phyloP scores from a whole-genome alignment of 176 grass and related monocot species.

The Elaeis guineensis region DNA sequence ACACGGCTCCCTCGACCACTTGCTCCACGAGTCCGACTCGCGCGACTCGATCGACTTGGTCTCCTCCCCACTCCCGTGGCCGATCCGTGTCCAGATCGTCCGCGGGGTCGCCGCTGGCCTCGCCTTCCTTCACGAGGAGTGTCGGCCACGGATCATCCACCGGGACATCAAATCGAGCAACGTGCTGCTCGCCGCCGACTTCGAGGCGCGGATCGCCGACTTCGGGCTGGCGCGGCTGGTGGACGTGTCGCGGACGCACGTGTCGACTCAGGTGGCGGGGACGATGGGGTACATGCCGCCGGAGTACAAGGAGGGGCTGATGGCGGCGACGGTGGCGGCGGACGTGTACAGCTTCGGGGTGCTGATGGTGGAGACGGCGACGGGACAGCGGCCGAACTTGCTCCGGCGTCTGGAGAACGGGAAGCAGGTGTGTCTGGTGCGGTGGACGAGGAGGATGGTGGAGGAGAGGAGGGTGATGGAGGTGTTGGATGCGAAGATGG shows the following conservation, averaged over 20 bases:
- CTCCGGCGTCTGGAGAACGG: conserved; percentile 16
- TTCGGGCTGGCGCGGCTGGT: conserved; percentile 64
- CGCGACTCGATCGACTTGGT: not conserved
- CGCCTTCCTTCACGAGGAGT: conserved; percentile 67
- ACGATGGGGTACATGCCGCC: conserved; percentile 89
- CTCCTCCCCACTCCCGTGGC: conserved; percentile 26
- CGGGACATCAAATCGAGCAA: conserved; percentile 88
- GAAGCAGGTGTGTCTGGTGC: conserved; percentile 33
- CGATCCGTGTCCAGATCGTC: conserved; percentile 35
- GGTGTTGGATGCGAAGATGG: conserved; percentile 40
- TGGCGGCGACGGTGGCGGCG: conserved; percentile 28
- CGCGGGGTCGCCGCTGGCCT: conserved; percentile 53
- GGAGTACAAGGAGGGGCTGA: conserved; percentile 36
- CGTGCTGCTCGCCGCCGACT: conserved; percentile 58
- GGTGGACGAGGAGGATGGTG: conserved; percentile 45
- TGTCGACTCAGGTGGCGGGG: conserved; percentile 69
- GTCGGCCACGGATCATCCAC: conserved; percentile 53
- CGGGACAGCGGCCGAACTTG: conserved; percentile 51
- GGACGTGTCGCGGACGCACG: conserved; percentile 39
- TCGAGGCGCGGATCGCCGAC: conserved; percentile 66
- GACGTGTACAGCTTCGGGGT: conserved; percentile 87
- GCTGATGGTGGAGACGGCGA: conserved; percentile 51
- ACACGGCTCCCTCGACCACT: conserved; percentile 61
- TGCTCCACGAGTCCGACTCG: conserved; percentile 45
- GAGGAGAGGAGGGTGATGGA: conserved; percentile 5